These are phyloP conservation scores for Wickerhamiella vanderwaltii DNA, from an alignment of 805 yeast species.

Conservation along the genomic window DNA sequence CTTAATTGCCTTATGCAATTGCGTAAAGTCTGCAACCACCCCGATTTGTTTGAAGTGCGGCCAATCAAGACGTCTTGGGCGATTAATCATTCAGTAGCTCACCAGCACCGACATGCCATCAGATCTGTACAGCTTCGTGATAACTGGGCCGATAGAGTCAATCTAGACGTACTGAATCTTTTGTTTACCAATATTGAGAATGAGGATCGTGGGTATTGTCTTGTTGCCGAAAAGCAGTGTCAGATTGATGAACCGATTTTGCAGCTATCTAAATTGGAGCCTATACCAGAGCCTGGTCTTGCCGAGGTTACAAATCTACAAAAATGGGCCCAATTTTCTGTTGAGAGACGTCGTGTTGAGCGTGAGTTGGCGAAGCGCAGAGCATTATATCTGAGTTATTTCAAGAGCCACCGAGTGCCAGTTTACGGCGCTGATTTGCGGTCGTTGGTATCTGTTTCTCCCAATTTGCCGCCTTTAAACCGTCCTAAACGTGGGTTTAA, in stretches of 20 bases:
- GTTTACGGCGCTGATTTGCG: constrained; percentile 53
- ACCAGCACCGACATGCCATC: constrained; percentile 30
- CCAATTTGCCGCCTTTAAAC: constrained; percentile 4
- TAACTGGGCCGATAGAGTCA: constrained; percentile 25
- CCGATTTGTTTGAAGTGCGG: constrained; percentile 77
- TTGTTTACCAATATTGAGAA: constrained; percentile 39
- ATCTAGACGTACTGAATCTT: constrained; percentile 50
- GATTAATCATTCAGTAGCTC: constrained; percentile 49
- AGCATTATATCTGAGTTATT: constrained; percentile 46
- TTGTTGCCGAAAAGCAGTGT: constrained; percentile 20
- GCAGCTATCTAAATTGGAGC: not conserved
- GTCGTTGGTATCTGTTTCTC: constrained; percentile 27
- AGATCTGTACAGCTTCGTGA: not conserved
- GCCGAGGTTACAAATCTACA: constrained; percentile 23
- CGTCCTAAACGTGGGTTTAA: constrained; percentile 15
- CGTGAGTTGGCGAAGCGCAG: constrained; percentile 44
- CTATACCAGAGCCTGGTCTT: constrained; percentile 1
- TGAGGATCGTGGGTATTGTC: constrained; percentile 14
- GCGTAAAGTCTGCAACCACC: constrained; percentile 90
- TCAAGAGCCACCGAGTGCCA: constrained; percentile 56
- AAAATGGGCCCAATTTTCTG: constrained; percentile 46
- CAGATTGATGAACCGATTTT: constrained; percentile 17
- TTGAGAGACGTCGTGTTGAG: constrained; percentile 40
- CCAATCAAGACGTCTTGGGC: constrained; percentile 88
- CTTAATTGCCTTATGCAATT: constrained; percentile 96